Evolutionary conservation across 192 early-diverging fungal species (phyloP), one percentile per base, ranked within the genome.

Genomic region (Martensiomyces pterosporus): DNA sequence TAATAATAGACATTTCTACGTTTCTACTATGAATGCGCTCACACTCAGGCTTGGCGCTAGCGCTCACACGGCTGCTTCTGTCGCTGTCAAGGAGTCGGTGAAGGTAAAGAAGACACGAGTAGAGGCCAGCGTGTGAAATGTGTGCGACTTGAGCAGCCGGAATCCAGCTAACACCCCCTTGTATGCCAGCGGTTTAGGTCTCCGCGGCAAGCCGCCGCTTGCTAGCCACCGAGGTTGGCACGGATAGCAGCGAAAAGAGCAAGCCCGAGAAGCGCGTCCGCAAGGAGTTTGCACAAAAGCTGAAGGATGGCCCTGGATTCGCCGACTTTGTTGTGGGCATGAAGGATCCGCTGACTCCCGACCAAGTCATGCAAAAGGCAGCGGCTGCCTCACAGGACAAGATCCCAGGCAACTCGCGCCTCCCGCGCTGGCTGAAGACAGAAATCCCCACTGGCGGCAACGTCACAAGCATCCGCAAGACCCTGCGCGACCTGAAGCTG

Each of bases 371-470:
- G 35, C 55, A 57, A 33, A 49, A 55, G 47, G 67, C 56, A 35
- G 39, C 33, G 16, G 42, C 27, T 1, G 41, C 19, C 29, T 42
- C 44, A 23, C 32, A 24, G 25, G 42, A 39, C 21, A 18, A 17
- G 5, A 23, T 48, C 34, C 38, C 42, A 9, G 53, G 36, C 27
- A 53, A 48, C 33, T 21, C 60, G 6, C 64, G 85, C 26, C 80
- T 98, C 33, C 95, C 95, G 2, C 75, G 78, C 26, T 98, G 95
- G 95, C 81, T 96, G 25, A 98, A 98, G 75, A 94, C 92, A 2
- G 85, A 89, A 16, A 91, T 94, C 48, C 91, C 93, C 0, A 72
- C 77, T 14, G 90, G 93, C 43, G 59, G 79, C 43, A 85, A 88
- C 49, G 94, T 81, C 55, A 79, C 82, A 7, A 59, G 77, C 40